These are phyloP conservation scores for Aspergillus ostianus DNA, from an alignment of 495 filamentous ascomycete genomes.

Conservation along the genomic window DNA sequence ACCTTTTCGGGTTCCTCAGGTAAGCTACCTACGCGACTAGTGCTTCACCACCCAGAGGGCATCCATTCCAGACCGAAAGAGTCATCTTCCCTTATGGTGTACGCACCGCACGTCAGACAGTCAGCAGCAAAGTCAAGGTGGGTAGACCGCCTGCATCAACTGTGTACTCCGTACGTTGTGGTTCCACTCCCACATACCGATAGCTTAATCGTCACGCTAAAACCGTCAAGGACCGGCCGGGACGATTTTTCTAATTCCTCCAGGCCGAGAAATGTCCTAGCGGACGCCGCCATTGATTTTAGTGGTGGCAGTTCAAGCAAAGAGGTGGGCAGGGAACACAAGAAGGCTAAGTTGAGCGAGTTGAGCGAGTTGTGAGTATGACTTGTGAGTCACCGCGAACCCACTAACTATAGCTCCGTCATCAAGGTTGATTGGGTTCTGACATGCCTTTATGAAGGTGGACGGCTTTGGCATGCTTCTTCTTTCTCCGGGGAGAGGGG, in stretches of 20 bases:
- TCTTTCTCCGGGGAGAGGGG: background rate
- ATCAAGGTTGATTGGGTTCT: background rate
- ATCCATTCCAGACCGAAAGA: no score
- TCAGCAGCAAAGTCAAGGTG: background rate
- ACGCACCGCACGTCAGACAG: background rate
- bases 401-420: background rate
- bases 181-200: background rate
- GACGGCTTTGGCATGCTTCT: background rate
- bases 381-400: background rate
- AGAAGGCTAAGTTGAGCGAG: no score
- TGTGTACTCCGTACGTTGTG: no score
- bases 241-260: background rate
- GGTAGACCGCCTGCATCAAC: background rate
- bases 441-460: background rate
- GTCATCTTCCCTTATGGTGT: no score
- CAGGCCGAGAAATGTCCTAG: no score
- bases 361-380: no score
- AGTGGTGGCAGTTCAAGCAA: no score
- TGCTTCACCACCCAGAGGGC: no score
- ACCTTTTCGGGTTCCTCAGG: no score
- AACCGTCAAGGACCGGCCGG: background rate
- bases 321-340: no score
- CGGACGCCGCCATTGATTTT: no score
- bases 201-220: background rate
- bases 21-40: no score